Evolutionary conservation across 2,329 filamentous ascomycete genomes (phyloP), one percentile per base, ranked within the genome.

Genomic region (Exutisphaerella laricina): DNA sequence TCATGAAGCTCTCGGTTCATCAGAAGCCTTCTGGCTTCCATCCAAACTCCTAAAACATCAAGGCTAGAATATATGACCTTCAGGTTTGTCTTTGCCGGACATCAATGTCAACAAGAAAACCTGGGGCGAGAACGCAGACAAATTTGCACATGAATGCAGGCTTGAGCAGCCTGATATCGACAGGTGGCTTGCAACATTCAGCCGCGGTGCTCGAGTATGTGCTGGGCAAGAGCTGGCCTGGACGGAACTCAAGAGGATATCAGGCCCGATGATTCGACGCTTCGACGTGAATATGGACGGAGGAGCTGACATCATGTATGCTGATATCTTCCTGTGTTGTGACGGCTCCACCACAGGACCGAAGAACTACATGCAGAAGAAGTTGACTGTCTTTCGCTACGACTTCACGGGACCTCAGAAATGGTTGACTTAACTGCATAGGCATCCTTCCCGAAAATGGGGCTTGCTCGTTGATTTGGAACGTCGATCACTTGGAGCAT

Each of bases 311-410:
- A 23, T 43, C 3, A 37, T 13, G 8, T 39, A 47, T 35, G 45
- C 39, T 5, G 40, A 47, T 23, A 36, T 47, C 17, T 17, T 43
- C 22, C 25, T 40, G 14, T 43, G 41, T 25, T 26, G 34, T 36
- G 45, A 43, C 32, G 45, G 45, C 8, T 33, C 17, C 21, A 43
- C 45, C 10, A 33, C 34, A 6, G 44, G 44, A 9, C 23, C 39
- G 26, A 46, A 36, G 33, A 46, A 46, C 8, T 29, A 39, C 10
- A 46, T 46, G 39, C 44, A 43, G 30, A 38, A n/a, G n/a, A n/a
- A n/a, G n/a, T n/a, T n/a, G n/a, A n/a, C n/a, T n/a, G n/a, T n/a
- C n/a, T n/a, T n/a, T n/a, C n/a, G n/a, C n/a, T n/a, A n/a, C n/a
- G 28, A 20, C 17, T 46, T 21, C 39, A 34, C 6, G 39, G 42